These are phyloP conservation scores for Pleurotus citrinopileatus DNA, from an alignment of 768 basidiomycete genomes.

Conservation along the genomic window DNA sequence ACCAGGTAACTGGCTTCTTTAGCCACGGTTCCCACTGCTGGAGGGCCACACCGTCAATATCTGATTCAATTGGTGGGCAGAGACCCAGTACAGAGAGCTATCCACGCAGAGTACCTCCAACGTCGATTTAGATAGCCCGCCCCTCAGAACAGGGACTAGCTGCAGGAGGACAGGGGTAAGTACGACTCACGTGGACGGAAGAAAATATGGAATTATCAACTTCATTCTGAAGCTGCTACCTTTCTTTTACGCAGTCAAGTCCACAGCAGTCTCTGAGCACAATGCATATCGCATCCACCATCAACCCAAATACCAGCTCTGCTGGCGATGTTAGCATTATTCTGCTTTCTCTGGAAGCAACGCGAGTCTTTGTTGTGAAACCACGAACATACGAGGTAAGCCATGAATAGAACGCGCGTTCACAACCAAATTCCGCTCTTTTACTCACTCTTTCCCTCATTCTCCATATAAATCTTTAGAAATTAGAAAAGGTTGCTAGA, in stretches of 20 bases:
- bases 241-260: not conserved
- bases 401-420: not conserved
- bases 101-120: too few relatives aligned
- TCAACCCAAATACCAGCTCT: constrained; percentile 1
- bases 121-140: too few relatives aligned
- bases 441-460: not conserved
- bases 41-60: too few relatives aligned
- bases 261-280: not conserved
- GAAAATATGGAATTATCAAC: too few relatives aligned
- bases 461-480: not conserved
- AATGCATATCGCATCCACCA: constrained; percentile 4
- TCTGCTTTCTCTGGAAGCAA: not conserved
- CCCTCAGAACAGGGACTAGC: too few relatives aligned
- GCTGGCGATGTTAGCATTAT: constrained; percentile 2
- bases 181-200: not conserved
- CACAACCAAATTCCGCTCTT: not conserved
- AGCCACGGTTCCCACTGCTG: too few relatives aligned
- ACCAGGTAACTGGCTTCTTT: too few relatives aligned
- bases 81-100: too few relatives aligned
- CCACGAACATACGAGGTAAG: constrained; percentile 7
- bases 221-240: too few relatives aligned
- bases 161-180: too few relatives aligned
- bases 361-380: constrained; percentile 5
- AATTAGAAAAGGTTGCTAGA: constrained; percentile 4
- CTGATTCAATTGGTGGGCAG: too few relatives aligned